A percentile compares a stretch with the other conserved stretches of the same genome.
Evolutionary conservation across 768 basidiomycete genomes (phyloP).

Genomic region (Piloderma croceum): DNA sequence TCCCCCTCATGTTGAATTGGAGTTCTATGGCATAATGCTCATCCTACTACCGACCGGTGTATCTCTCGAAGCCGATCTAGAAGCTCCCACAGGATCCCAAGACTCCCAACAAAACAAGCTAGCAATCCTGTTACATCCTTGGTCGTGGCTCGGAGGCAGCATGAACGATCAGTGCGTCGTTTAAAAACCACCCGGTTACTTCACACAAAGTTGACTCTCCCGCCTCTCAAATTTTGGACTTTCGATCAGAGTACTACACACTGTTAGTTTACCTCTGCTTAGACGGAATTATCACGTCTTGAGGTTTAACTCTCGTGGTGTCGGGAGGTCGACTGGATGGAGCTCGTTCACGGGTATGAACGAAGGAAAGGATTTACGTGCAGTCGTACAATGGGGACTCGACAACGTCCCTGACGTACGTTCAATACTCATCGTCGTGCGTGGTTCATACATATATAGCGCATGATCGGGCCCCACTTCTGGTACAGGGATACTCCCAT

Average conservation of each 20-base stretch:
- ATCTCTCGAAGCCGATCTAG: constrained; percentile 36
- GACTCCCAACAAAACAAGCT: constrained; percentile 38
- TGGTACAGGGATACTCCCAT: constrained; percentile 75
- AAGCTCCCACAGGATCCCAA: constrained; percentile 20
- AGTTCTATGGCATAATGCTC: too few species aligned
- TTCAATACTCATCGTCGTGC: constrained; percentile 56
- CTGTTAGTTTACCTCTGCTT: constrained; percentile 38
- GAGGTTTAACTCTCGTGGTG: constrained; percentile 73
- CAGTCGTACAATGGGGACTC: constrained; percentile 52
- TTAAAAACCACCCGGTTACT: constrained; percentile 1
- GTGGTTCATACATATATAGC: constrained; percentile 19
- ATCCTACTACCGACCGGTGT: constrained; percentile 33
- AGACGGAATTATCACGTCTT: constrained; percentile 51
- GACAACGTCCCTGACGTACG: constrained; percentile 34
- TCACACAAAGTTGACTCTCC: neutral
- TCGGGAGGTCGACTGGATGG: constrained; percentile 69
- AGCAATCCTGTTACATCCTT: constrained; percentile 75
- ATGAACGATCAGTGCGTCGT: constrained; percentile 69
- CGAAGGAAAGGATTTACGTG: constrained; percentile 67
- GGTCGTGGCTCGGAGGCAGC: constrained; percentile 78
- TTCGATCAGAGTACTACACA: constrained; percentile 43
- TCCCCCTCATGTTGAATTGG: too few species aligned
- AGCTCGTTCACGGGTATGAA: constrained; percentile 64
- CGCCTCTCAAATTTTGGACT: too few species aligned
- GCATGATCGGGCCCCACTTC: constrained; percentile 7